phyloP scores from a whole-genome alignment of 352 stramenopile species.

The Pythium scleroteichum region DNA sequence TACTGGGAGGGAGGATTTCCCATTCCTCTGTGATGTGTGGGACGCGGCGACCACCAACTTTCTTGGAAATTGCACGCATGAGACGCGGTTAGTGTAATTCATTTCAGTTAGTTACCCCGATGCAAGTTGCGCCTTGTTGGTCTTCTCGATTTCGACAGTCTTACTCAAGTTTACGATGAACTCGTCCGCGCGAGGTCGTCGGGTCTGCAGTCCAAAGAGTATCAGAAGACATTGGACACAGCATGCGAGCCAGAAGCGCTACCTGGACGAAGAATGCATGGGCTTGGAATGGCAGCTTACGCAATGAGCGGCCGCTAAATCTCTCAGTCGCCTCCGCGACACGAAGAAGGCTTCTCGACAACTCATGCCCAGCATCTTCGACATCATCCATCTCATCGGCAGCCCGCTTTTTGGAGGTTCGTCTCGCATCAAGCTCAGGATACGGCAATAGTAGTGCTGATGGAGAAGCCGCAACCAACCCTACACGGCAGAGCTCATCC shows the following conservation, averaged over 20 bases:
- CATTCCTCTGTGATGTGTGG: too few relatives aligned
- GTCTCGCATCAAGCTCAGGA: constrained; percentile 27
- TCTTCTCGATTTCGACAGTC: constrained; percentile 20
- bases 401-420: constrained; percentile 37
- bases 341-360: constrained; percentile 39
- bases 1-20: too few relatives aligned
- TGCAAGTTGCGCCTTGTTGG: constrained; percentile 11
- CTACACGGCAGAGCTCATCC: constrained; percentile 75
- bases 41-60: too few relatives aligned
- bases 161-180: constrained; percentile 14
- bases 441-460: constrained; percentile 26
- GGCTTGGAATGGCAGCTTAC: constrained; percentile 86
- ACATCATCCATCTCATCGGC: constrained; percentile 40
- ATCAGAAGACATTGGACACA: background rate
- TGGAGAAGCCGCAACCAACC: constrained; percentile 42
- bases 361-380: constrained; percentile 16
- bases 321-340: constrained; percentile 55
- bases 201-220: background rate
- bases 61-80: too few relatives aligned
- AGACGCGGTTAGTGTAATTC: too few relatives aligned
- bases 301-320: constrained; percentile 73
- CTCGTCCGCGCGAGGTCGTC: constrained; percentile 6
- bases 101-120: constrained; percentile 5
- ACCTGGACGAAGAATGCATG: constrained; percentile 75
- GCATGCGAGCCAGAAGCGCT: background rate